Conservation (phyloP, 164 flowering plant genomes). For the Dillenia turbinata region DNA sequence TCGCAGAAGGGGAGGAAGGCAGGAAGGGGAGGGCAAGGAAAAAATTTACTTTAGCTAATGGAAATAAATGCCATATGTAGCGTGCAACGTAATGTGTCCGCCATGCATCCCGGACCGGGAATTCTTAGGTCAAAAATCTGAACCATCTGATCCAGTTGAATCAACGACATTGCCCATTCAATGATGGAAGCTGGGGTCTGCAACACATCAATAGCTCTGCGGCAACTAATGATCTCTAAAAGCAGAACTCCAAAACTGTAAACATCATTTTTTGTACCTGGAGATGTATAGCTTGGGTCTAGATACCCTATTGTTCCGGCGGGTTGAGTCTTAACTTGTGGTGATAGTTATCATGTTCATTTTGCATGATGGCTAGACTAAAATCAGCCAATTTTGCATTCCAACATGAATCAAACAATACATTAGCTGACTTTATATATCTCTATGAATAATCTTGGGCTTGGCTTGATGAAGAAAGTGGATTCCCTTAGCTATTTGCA, state of each 20-base stretch:
- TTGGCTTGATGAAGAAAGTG: conserved; percentile 39
- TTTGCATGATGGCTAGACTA: conserved; percentile 41
- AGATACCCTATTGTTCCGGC: conserved; percentile 83
- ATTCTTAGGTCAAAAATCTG: conserved; percentile 26
- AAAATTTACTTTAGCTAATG: no score
- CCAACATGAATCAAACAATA: conserved; percentile 54
- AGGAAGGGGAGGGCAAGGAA: no score
- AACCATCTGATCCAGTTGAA: conserved; percentile 4
- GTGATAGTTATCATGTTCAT: background rate
- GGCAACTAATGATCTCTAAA: no score
- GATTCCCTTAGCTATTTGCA: conserved; percentile 47
- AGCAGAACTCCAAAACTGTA: conserved; percentile 61
- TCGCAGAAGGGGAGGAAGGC: no score
- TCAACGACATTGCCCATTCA: conserved; percentile 33
- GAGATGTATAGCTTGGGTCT: conserved; percentile 59
- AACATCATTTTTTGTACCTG: conserved; percentile 60
- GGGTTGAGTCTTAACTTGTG: conserved; percentile 24
- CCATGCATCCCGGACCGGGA: conserved; percentile 20
- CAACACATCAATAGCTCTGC: conserved; percentile 44
- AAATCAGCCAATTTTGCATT: conserved; percentile 58
- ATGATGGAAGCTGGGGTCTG: conserved; percentile 37
- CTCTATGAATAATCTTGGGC: conserved; percentile 53
- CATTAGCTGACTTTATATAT: conserved; percentile 58
- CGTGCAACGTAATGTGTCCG: conserved; percentile 5
- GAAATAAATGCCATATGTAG: no score